Percentiles rank a stretch among this genome's conserved stretches.
Evolutionary conservation across 441 rosid species (phyloP).

Genomic region (Pelargonium australe): DNA sequence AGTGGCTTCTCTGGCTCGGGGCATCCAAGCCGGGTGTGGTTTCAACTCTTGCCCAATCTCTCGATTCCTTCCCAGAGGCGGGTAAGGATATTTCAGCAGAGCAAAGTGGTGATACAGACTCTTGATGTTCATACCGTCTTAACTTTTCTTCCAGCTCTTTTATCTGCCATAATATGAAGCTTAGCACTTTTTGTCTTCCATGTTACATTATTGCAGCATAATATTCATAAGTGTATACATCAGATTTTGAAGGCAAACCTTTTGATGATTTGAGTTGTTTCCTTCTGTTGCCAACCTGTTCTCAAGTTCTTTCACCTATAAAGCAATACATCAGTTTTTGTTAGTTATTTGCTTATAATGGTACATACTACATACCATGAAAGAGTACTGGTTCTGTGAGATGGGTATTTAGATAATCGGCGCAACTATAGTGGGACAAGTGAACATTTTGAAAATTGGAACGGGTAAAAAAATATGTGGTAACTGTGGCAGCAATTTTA

Average conservation of each 20-base stretch:
- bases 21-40: constrained; percentile 18
- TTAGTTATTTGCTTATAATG: neutral
- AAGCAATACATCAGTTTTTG: neutral
- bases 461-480: neutral
- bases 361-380: neutral
- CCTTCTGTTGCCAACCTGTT: neutral
- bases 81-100: constrained; percentile 18
- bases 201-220: neutral
- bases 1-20: constrained; percentile 22
- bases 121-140: constrained; percentile 9
- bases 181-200: neutral
- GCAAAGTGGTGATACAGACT: neutral
- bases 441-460: neutral
- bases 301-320: constrained; percentile 22
- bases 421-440: too few relatives aligned
- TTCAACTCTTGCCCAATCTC: constrained; percentile 16
- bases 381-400: neutral
- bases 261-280: constrained; percentile 10
- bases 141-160: constrained; percentile 16
- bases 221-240: neutral
- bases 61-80: constrained; percentile 17
- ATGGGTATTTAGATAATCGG: too few relatives aligned
- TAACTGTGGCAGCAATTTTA: neutral
- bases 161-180: constrained; percentile 1
- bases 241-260: constrained; percentile 16